Base-by-base conservation (phyloP, 129 eudicot genomes). In the Centella asiatica region DNA sequence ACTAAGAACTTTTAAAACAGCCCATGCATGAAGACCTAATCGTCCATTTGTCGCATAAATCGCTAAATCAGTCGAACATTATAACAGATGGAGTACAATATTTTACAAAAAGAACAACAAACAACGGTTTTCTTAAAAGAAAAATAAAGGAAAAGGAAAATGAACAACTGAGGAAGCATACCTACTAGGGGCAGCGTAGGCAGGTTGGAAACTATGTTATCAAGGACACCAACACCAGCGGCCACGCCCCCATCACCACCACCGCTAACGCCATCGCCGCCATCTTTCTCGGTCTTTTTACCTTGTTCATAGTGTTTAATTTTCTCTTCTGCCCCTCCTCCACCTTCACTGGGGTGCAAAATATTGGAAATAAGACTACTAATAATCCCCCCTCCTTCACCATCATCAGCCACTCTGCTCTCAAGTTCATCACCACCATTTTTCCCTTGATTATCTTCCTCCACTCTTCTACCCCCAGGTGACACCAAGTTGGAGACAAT, bases 301-400 rank as follows among this genome's bases (percentile, higher is more conserved):
- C 14, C 65, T 60, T 39, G 10, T 3, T 47, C 61, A 18, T 47
- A 33, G 7, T 32, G 42, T 29, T 57, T 47, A 9, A 17, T 37
- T 29, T 68, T 57, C 20, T 25, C 66, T 46, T 39, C 70, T 37
- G 23, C 69, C 31, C 61, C 65, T 45, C 18, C 33, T 22, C 45
- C 69, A 54, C 37, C 44, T 64, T 42, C 74, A 56, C 33, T 59
- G 2, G 64, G 75, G 29, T 79, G 85, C 56, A 83, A 73, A 9
- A 82, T 71, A 55, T 71, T 76, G 6, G 84, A 72, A 51, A 82
- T 66, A 48, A 79, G 65, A 47, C 65, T 73, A 12, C 57, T 73
- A 23, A 82, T 54, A 3, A 78, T 60, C 25, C 87, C 87, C 22
- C 85, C 85, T n/a, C n/a, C n/a, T n/a, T n/a, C n/a, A 29, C 68